A percentile compares a stretch with the other conserved stretches of the same genome.
Evolutionary conservation across 2,329 filamentous ascomycete genomes (phyloP).

Genomic region (Colletotrichum lini): DNA sequence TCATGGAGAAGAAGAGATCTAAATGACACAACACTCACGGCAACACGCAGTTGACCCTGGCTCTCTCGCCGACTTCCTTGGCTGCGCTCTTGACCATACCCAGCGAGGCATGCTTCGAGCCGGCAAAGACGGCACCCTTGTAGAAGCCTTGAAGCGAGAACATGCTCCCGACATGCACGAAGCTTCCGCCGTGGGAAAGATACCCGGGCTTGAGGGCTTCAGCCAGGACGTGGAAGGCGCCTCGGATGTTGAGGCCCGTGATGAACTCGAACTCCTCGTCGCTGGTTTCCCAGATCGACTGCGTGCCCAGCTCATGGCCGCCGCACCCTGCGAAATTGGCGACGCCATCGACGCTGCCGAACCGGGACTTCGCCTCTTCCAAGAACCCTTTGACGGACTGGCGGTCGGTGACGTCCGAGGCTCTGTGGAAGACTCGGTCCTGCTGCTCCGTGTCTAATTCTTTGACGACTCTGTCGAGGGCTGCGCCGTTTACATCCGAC

Average conservation of each 20-base stretch:
- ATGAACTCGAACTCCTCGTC: conserved; percentile 32
- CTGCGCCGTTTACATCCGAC: conserved; percentile 14
- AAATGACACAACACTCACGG: conserved; percentile 5
- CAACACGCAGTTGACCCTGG: conserved; percentile 35
- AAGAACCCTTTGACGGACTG: conserved; percentile 3
- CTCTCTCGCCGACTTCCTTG: conserved; percentile 28
- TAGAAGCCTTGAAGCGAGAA: conserved; percentile 31
- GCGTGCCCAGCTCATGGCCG: conserved; percentile 29
- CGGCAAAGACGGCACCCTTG: conserved; percentile 32
- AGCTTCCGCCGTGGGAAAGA: conserved; percentile 24
- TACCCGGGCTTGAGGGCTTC: conserved; percentile 19
- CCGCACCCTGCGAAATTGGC: conserved; percentile 35
- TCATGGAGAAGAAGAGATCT: not conserved
- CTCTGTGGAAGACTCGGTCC: not conserved
- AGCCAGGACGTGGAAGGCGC: conserved; percentile 31
- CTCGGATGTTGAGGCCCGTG: conserved; percentile 28
- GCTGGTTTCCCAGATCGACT: conserved; percentile 27
- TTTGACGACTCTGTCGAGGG: not conserved
- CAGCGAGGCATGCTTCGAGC: conserved; percentile 28
- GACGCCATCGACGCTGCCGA: conserved; percentile 21
- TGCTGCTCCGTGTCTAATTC: conserved; percentile 10
- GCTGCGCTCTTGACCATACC: conserved; percentile 32
- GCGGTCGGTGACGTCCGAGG: conserved; percentile 18
- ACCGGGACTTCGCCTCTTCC: conserved; percentile 6
- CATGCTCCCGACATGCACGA: conserved; percentile 36